These are phyloP conservation scores for Phoma sp. DNA, from an alignment of 2,329 filamentous ascomycete species.

Conservation along the genomic window DNA sequence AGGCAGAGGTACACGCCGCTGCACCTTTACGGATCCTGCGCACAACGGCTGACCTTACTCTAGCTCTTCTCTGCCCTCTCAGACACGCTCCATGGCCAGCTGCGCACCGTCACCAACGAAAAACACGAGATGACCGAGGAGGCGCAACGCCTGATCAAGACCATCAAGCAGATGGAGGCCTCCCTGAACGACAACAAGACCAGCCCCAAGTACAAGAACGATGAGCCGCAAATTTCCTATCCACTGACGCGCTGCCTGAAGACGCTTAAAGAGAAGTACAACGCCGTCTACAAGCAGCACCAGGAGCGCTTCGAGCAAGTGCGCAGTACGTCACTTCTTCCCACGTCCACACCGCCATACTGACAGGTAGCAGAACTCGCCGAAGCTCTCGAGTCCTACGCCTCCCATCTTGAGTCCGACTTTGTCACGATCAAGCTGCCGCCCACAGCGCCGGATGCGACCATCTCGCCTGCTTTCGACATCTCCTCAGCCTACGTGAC, in stretches of 20 bases:
- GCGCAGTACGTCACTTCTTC: constrained; percentile 69
- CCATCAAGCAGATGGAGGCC: constrained; percentile 91
- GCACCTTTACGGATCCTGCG: not conserved
- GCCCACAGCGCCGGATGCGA: constrained; percentile 77
- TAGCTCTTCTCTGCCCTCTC: constrained; percentile 92
- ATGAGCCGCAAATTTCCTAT: constrained; percentile 78
- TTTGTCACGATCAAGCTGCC: constrained; percentile 88
- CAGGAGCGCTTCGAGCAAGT: constrained; percentile 94
- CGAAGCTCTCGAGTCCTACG: constrained; percentile 92
- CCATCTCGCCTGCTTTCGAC: constrained; percentile 83
- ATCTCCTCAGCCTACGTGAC: constrained; percentile 90
- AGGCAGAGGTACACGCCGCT: constrained; percentile 73
- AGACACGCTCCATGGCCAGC: constrained; percentile 88
- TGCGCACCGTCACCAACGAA: constrained; percentile 82
- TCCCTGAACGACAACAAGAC: constrained; percentile 80
- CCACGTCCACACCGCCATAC: not conserved
- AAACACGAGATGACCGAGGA: constrained; percentile 92
- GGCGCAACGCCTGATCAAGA: constrained; percentile 80
- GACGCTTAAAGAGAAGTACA: constrained; percentile 83
- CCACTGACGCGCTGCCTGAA: constrained; percentile 83
- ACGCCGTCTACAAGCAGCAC: constrained; percentile 79
- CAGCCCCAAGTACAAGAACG: constrained; percentile 70
- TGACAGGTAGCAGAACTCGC: constrained; percentile 72
- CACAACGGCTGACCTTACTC: constrained; percentile 18
- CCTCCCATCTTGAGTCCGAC: constrained; percentile 87